These are phyloP conservation scores for Agapanthus africanus DNA, from an alignment of 106 monocot genomes.

Conservation along the genomic window DNA sequence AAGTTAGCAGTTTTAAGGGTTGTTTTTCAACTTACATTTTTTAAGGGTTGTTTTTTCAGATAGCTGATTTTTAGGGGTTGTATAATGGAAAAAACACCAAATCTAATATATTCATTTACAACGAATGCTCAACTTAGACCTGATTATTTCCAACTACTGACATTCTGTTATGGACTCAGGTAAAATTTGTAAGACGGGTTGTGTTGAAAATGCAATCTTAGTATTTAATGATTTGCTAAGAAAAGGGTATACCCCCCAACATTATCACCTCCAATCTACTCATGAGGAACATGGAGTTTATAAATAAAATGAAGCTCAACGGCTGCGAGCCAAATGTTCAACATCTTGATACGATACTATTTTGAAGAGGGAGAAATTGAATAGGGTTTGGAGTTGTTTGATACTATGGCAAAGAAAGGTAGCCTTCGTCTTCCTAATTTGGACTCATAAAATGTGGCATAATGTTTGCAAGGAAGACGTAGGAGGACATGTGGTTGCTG, in stretches of 20 bases:
- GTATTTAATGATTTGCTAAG: conserved; percentile 63
- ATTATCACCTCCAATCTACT: conserved; percentile 51
- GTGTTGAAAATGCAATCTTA: conserved; percentile 41
- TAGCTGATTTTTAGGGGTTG: too few relatives aligned
- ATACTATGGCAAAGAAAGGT: conserved; percentile 36
- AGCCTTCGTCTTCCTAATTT: conserved; percentile 55
- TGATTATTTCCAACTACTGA: background rate
- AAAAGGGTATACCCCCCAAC: conserved; percentile 56
- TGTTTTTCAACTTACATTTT: too few relatives aligned
- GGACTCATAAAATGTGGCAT: conserved; percentile 62
- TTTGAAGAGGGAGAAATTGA: conserved; percentile 64
- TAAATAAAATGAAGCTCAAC: conserved; percentile 40
- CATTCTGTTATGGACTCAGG: conserved; percentile 31
- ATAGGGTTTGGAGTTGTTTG: conserved; percentile 46
- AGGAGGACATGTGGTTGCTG: conserved; percentile 69
- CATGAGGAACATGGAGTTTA: conserved; percentile 52
- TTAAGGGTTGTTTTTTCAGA: too few relatives aligned
- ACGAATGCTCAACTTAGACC: too few relatives aligned
- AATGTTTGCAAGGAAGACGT: conserved; percentile 71
- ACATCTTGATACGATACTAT: conserved; percentile 48
- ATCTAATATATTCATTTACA: too few relatives aligned
- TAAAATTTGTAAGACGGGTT: conserved; percentile 70
- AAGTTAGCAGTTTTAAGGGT: too few relatives aligned
- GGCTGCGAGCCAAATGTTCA: conserved; percentile 61
- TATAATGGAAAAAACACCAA: too few relatives aligned